These are phyloP conservation scores for Camelina laxa DNA, from an alignment of 345 rosid genomes.

Conservation along the genomic window DNA sequence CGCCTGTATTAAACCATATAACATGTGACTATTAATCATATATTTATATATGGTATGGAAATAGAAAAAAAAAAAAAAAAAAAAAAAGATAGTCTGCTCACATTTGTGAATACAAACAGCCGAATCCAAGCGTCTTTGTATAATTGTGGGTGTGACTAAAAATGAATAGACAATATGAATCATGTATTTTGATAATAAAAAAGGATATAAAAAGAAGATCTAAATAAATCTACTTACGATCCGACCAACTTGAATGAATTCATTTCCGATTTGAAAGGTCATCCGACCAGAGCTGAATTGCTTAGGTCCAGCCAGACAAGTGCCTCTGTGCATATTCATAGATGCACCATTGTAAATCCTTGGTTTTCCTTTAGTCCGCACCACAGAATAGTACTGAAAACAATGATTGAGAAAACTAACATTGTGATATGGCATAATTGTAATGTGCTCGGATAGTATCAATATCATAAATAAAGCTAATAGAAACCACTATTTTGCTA, in stretches of 20 bases:
- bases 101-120: neutral
- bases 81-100: neutral
- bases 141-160: neutral
- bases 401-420: neutral
- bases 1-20: neutral
- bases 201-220: neutral
- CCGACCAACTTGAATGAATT: constrained; percentile 15
- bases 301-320: neutral
- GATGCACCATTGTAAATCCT: neutral
- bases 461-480: neutral
- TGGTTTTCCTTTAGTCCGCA: neutral
- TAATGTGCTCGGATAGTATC: neutral
- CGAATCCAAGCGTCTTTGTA: neutral
- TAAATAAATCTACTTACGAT: neutral
- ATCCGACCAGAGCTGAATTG: constrained; percentile 8
- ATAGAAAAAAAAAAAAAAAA: neutral
- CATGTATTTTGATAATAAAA: neutral
- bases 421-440: neutral
- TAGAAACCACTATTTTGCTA: neutral
- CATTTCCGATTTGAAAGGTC: constrained; percentile 4
- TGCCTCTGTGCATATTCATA: neutral
- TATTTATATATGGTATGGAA: neutral
- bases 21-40: neutral
- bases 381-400: neutral
- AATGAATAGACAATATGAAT: neutral